Percentiles rank a stretch among this genome's conserved stretches.
phyloP scores from a whole-genome alignment of 2,329 filamentous ascomycete species.

The Fusarium albidum region DNA sequence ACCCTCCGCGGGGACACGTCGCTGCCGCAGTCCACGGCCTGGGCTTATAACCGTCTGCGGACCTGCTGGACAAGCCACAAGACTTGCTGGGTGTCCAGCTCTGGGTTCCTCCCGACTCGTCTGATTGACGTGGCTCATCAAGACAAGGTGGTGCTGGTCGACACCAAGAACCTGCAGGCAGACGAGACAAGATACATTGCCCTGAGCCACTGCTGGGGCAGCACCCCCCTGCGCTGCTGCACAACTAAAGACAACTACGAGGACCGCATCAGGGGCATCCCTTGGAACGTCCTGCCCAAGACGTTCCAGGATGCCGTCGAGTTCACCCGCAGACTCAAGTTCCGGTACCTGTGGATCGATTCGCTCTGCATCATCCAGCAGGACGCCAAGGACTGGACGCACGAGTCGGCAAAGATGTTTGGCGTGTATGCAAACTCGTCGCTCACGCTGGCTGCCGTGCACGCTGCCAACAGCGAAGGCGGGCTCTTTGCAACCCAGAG shows the following conservation, averaged over 20 bases:
- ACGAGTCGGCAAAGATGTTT: conserved; percentile 6
- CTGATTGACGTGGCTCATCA: background rate
- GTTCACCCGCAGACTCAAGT: conserved; percentile 1
- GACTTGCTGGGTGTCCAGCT: background rate
- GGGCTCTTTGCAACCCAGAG: background rate
- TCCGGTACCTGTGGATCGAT: conserved; percentile 25
- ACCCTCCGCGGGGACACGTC: background rate
- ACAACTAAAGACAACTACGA: background rate
- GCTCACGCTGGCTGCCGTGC: conserved; percentile 2
- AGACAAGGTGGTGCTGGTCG: background rate
- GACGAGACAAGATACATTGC: background rate
- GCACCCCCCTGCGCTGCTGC: background rate
- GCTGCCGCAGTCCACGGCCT: background rate
- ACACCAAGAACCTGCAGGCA: background rate
- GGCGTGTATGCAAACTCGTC: conserved; percentile 2
- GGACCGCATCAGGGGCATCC: background rate
- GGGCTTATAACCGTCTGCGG: background rate
- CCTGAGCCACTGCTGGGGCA: conserved; percentile 10
- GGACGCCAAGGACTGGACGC: background rate
- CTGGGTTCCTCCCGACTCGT: background rate
- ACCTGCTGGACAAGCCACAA: background rate
- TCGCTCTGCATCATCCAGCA: conserved; percentile 32
- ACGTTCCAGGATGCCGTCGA: conserved; percentile 9
- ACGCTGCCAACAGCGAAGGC: background rate
- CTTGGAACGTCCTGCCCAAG: background rate